Conservation (phyloP, 805 yeast genomes). For the Wickerhamomyces mucosus region DNA sequence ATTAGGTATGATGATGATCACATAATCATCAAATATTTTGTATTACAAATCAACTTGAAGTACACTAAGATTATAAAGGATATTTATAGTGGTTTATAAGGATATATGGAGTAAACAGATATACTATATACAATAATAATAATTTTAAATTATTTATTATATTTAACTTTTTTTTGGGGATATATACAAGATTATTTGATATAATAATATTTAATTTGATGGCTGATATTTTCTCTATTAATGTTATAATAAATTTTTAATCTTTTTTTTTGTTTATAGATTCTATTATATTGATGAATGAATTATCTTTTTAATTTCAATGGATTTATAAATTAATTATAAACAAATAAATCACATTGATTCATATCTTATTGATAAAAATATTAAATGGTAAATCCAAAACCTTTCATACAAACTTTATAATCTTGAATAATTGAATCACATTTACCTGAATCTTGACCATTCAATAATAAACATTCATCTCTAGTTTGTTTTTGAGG, state of each 20-base stretch:
- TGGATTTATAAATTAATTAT: too few relatives aligned
- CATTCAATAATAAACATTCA: slow-evolving; percentile 75
- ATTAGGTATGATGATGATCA: too few relatives aligned
- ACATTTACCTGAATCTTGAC: slow-evolving; percentile 80
- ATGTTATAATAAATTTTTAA: too few relatives aligned
- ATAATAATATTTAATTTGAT: too few relatives aligned
- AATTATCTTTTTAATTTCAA: too few relatives aligned
- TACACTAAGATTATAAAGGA: neutral
- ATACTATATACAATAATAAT: neutral
- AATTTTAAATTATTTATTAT: neutral
- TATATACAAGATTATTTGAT: neutral
- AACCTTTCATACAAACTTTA: slow-evolving; percentile 86
- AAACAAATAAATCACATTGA: too few relatives aligned
- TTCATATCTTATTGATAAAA: neutral
- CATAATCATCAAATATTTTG: too few relatives aligned
- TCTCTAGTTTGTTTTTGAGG: slow-evolving; percentile 77
- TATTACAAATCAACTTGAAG: slow-evolving; percentile 1
- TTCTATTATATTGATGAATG: too few relatives aligned
- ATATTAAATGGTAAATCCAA: slow-evolving; percentile 59
- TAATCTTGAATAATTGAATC: slow-evolving; percentile 59
- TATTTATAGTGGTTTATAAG: neutral
- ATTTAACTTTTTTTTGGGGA: neutral
- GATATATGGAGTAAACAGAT: neutral
- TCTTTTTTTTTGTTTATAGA: too few relatives aligned
- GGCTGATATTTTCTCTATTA: too few relatives aligned